Conservation (phyloP, 1,139 yeast genomes). For the Pichia inconspicua region DNA sequence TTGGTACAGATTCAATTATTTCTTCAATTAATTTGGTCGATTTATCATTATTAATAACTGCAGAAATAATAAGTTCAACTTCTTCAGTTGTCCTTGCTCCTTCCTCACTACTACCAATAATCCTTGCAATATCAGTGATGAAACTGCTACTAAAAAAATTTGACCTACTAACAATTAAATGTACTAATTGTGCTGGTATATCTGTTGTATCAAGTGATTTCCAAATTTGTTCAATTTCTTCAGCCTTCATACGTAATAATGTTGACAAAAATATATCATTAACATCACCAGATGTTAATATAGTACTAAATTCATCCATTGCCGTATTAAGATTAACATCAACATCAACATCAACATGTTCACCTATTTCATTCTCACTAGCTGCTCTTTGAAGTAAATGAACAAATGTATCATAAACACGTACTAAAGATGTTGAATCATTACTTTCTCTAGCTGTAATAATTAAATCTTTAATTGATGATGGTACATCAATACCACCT, state of each 20-base stretch:
- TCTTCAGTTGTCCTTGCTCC: not conserved
- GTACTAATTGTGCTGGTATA: not conserved
- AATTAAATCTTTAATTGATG: conserved; percentile 2
- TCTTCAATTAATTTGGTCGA: not conserved
- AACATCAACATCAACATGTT: not conserved
- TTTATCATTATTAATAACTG: not conserved
- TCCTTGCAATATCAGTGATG: not conserved
- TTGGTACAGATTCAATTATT: not conserved
- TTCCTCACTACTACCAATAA: not conserved
- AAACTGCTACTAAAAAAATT: too few species aligned
- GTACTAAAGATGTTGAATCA: not conserved
- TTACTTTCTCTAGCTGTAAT: conserved; percentile 1
- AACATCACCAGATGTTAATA: not conserved
- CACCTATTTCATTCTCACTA: not conserved
- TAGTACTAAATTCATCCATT: not conserved
- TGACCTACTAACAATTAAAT: not conserved
- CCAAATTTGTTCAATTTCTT: not conserved
- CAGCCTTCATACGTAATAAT: not conserved
- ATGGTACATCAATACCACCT: conserved; percentile 1
- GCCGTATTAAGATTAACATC: too few species aligned
- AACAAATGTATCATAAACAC: conserved; percentile 7
- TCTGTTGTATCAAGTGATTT: not conserved
- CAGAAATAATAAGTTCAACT: not conserved
- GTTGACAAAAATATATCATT: not conserved
- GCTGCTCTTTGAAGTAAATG: conserved; percentile 1